Base-by-base conservation (phyloP, 2,329 filamentous ascomycete genomes). In the Sporothrix protearum region DNA sequence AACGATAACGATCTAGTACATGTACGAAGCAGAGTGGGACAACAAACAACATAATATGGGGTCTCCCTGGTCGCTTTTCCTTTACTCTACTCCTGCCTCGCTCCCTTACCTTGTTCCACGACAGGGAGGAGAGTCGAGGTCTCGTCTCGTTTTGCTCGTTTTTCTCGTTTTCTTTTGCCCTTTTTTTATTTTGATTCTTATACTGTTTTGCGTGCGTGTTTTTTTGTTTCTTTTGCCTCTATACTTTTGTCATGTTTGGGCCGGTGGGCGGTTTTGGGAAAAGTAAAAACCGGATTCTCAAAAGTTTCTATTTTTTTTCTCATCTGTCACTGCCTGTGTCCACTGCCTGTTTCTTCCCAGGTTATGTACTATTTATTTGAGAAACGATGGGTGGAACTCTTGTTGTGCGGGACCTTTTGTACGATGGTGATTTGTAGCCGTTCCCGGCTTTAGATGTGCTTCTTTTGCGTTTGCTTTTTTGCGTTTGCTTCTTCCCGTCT, bases 251-350 rank as follows among this genome's bases (percentile, higher is more conserved):
- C n/a, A 22, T 61, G 30, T 59, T 64, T 25, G 57, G 42, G 47
- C 71, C 67, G 67, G 71, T 28, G 67, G 71, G 25, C 49, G 53
- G 57, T 49, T 42, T 64, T 28, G 6, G 36, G 67, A 16, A 64
- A 66, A 72, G 36, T 42, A 63, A 61, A 61, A 57, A n/a, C 30
- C 39, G 55, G 69, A 25, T 42, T 55, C 45, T 45, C 47, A 66
- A 71, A 71, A 64, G 61, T 55, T 68, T 19, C 57, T 68, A n/a
- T 30, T 59, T 68, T 68, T 36, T n/a, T 12, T 51, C 51, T 36
- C 12, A 12, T 55, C 22, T 36, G 12, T 59, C 19, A 53, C 30
- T 39, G 25, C 51, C 28, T 68, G 10, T 47, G 22, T 66, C 19
- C n/a, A 42, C 28, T n/a, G n/a, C n/a, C n/a, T 9, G 61, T 19